Evolutionary conservation across 2,329 filamentous ascomycete species (phyloP), one percentile per base, ranked within the genome.

Genomic region (Neonectria punicea): DNA sequence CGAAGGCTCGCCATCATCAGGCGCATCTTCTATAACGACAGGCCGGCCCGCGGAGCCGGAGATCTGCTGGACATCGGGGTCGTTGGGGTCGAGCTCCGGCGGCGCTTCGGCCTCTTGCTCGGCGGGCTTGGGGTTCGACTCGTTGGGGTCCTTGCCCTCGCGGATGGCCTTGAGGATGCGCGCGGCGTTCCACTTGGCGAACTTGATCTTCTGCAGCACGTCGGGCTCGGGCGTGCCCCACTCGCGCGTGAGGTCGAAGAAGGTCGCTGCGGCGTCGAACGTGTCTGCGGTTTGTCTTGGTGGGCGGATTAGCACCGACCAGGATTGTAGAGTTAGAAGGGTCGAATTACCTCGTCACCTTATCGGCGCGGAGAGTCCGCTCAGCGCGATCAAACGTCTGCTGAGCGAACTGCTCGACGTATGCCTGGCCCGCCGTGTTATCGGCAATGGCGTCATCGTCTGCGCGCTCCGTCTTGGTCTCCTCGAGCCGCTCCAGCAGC

Each of bases 171-270:
- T 97, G 16, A 92, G 85, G 75, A 99, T 99, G 63, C 96, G 89
- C 39, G 95, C 83, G 2, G 95, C 94, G 78, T 98, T 97, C 86
- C 93, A 99, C 80, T 98, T 99, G 46, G 95, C 94, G 77, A 93
- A 99, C 78, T 97, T 98, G 80, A 95, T 93, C 84, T 97, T 98
- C 59, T 93, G 88, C 43, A 89, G 85, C 20, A 90, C 89, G 75
- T 98, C 94, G 1, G 87, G 81, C 36, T 97, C 93, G 11, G 90
- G 82, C 0, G 87, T 80, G 6, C 89, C 91, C 94, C 95, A 99
- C 74, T 97, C 92, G 68, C 90, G 90, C 61, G 93, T 87, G 5
- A 98, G 85, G 71, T 98, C 93, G 74, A 98, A 90, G 78, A 99
- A 98, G 0, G 94, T 97, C 0, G 93, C 91, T 0, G 96, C 93